phyloP scores from a whole-genome alignment of 2,329 filamentous ascomycete species.

The Ophiocordyceps australis region DNA sequence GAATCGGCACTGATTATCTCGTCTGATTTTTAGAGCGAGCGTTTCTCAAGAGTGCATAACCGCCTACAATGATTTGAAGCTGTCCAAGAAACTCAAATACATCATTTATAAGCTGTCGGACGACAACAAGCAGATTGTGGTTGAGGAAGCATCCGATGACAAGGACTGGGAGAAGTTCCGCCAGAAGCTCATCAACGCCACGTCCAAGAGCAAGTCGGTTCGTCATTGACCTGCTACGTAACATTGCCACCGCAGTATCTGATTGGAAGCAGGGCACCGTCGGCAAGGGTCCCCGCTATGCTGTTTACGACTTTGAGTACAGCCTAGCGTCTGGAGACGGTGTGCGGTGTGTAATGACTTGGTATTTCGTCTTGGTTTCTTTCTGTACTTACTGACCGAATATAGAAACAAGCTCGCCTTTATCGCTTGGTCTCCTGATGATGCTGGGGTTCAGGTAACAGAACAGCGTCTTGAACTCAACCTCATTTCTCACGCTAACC shows the following conservation, averaged over 20 bases:
- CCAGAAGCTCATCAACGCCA: constrained; percentile 56
- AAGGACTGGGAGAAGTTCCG: constrained; percentile 57
- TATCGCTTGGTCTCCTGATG: constrained; percentile 66
- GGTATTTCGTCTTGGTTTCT: no score
- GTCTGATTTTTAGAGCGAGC: constrained; percentile 54
- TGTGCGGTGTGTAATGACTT: constrained; percentile 37
- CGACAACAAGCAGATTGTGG: constrained; percentile 64
- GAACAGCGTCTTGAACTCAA: no score
- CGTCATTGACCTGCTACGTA: constrained; percentile 10
- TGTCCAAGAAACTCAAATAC: constrained; percentile 66
- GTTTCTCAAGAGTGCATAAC: constrained; percentile 54
- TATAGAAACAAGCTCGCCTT: constrained; percentile 60
- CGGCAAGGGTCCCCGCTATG: constrained; percentile 60
- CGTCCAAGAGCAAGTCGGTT: constrained; percentile 53
- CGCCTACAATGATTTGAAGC: constrained; percentile 68
- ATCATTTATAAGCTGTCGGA: constrained; percentile 80
- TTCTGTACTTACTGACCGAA: no score
- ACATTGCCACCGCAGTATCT: no score
- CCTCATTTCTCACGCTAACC: no score
- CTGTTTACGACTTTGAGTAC: constrained; percentile 75
- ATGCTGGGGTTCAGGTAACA: constrained; percentile 62
- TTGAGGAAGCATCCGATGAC: constrained; percentile 53
- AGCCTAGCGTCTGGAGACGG: constrained; percentile 54
- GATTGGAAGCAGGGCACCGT: constrained; percentile 30
- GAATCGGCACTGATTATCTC: no score